Percentiles rank a stretch among this genome's conserved stretches.
Evolutionary conservation across 2,329 filamentous ascomycete species (phyloP).

Genomic region (Aspergillus ibericus): DNA sequence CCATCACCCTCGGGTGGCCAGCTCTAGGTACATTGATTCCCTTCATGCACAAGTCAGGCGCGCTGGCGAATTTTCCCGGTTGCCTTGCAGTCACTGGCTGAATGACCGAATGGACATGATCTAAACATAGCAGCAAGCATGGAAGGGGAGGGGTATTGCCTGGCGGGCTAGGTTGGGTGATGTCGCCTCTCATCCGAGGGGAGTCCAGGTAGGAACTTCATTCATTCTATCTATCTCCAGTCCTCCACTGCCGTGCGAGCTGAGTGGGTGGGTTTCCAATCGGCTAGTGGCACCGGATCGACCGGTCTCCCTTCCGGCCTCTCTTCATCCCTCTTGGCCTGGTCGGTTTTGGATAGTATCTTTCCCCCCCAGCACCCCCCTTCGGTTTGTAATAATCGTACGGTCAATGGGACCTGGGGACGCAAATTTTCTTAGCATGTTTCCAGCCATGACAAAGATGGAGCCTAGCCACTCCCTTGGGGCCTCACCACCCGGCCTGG

Average conservation of each 20-base stretch:
- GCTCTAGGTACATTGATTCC: neutral
- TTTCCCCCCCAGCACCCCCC: neutral
- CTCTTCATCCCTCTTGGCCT: neutral
- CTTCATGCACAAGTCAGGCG: neutral
- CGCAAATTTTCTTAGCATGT: neutral
- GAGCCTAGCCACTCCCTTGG: neutral
- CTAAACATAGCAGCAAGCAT: constrained; percentile 1
- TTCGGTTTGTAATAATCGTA: neutral
- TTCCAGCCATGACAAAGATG: constrained; percentile 1
- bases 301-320: constrained; percentile 4
- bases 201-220: neutral
- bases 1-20: neutral
- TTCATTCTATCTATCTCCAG: neutral
- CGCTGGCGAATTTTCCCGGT: neutral
- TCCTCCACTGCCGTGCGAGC: neutral
- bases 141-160: neutral
- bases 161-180: neutral
- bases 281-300: constrained; percentile 21
- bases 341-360: too few relatives aligned
- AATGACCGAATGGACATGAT: neutral
- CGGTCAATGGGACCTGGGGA: neutral
- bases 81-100: neutral
- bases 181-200: neutral
- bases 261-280: neutral
- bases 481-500: neutral